Percentiles rank a stretch among this genome's conserved stretches.
phyloP scores from a whole-genome alignment of 2,329 filamentous ascomycete genomes.

The Ceratocystiopsis sp. region DNA sequence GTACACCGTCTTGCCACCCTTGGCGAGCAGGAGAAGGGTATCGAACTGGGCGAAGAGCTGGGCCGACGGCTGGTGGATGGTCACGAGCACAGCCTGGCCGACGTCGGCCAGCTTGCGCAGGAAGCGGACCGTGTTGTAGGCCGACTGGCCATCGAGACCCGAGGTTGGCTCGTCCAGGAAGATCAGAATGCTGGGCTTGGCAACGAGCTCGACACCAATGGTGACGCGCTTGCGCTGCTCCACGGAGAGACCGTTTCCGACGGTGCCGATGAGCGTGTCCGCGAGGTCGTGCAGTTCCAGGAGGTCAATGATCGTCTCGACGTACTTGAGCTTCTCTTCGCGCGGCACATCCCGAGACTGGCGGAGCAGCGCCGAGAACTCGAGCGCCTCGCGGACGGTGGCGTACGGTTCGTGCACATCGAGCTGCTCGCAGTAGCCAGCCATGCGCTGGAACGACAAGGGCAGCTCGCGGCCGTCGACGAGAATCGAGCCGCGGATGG shows the following conservation, averaged over 20 bases:
- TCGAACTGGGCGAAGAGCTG: constrained; percentile 32
- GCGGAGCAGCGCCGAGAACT: constrained; percentile 57
- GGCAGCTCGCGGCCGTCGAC: constrained; percentile 60
- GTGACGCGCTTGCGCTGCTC: constrained; percentile 39
- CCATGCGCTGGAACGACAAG: constrained; percentile 60
- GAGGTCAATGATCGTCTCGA: constrained; percentile 58
- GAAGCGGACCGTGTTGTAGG: constrained; percentile 48
- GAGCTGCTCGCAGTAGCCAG: constrained; percentile 66
- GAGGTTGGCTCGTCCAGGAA: constrained; percentile 43
- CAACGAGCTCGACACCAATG: constrained; percentile 43
- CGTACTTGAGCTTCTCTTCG: constrained; percentile 57
- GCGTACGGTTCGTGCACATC: constrained; percentile 58
- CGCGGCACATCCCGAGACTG: constrained; percentile 47
- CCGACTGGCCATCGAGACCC: constrained; percentile 51
- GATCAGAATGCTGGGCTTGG: constrained; percentile 33
- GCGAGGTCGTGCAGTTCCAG: constrained; percentile 30
- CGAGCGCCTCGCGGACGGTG: constrained; percentile 60
- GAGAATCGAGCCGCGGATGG: constrained; percentile 55
- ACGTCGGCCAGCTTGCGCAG: constrained; percentile 48
- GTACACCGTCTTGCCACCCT: no score
- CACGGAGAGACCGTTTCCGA: constrained; percentile 35
- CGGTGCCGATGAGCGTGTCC: constrained; percentile 28
- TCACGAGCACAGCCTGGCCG: constrained; percentile 51
- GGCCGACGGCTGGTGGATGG: constrained; percentile 53
- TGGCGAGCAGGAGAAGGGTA: no score